A percentile compares a stretch with the other conserved stretches of the same genome.
Conservation (phyloP, 1,139 yeast genomes). For the Yamadazyma triangularis region DNA sequence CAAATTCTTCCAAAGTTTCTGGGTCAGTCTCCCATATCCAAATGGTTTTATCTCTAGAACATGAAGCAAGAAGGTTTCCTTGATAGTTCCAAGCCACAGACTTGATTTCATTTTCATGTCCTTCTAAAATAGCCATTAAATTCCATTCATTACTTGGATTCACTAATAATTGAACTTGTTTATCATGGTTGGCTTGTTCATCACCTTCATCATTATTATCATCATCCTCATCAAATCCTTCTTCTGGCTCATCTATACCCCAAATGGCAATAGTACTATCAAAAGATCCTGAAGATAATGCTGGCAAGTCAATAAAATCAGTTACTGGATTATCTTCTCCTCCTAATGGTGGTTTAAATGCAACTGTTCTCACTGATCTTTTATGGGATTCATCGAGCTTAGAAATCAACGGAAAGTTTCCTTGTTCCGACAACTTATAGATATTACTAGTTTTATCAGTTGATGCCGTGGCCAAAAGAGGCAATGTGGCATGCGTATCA, state of each 20-base stretch:
- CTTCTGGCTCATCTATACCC: constrained; percentile 64
- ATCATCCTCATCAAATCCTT: constrained; percentile 26
- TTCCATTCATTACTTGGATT: constrained; percentile 67
- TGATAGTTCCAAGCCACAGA: constrained; percentile 82
- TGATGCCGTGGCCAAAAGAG: constrained; percentile 77
- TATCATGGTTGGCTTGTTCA: constrained; percentile 19
- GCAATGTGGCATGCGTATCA: constrained; percentile 60
- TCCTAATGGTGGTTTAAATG: constrained; percentile 73
- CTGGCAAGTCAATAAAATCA: constrained; percentile 52
- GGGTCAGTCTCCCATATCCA: constrained; percentile 98
- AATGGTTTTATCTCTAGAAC: constrained; percentile 91
- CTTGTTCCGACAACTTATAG: constrained; percentile 45
- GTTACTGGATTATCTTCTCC: constrained; percentile 28
- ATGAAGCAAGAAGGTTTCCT: constrained; percentile 78
- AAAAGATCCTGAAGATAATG: constrained; percentile 87
- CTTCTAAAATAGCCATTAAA: constrained; percentile 88
- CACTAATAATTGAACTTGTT: constrained; percentile 28
- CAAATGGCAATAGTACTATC: constrained; percentile 92
- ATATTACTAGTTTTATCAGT: constrained; percentile 75
- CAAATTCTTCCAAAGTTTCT: constrained; percentile 90
- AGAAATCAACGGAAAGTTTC: constrained; percentile 46
- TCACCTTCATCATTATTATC: too few species aligned
- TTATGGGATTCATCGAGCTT: constrained; percentile 78
- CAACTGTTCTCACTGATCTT: constrained; percentile 75
- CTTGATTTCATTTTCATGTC: constrained; percentile 95